Evolutionary conservation across 2,329 filamentous ascomycete genomes (phyloP).

Genomic region (Penicillium brasilianum): DNA sequence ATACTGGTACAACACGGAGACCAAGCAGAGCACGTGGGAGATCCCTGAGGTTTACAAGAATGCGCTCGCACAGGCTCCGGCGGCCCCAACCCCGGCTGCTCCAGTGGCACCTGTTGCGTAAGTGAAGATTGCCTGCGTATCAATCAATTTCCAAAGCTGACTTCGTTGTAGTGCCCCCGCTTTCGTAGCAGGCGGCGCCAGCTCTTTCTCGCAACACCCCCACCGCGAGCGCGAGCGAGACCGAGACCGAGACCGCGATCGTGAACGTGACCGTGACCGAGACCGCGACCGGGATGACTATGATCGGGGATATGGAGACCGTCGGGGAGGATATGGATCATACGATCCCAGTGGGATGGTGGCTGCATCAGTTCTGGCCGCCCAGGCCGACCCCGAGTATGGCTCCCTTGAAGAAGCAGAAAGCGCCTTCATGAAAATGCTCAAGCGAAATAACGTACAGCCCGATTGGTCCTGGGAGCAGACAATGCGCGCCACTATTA

Average conservation of each 20-base stretch:
- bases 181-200: slow-evolving; percentile 65
- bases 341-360: slow-evolving; percentile 49
- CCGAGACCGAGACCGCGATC: slow-evolving; percentile 43
- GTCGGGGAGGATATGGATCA: slow-evolving; percentile 53
- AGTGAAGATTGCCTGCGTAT: slow-evolving; percentile 30
- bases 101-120: slow-evolving; percentile 54
- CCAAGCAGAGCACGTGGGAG: slow-evolving; percentile 91
- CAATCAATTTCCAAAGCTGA: slow-evolving; percentile 39
- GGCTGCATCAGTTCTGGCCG: slow-evolving; percentile 43
- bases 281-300: slow-evolving; percentile 43
- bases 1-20: slow-evolving; percentile 95
- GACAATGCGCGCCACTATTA: slow-evolving; percentile 81
- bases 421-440: slow-evolving; percentile 86
- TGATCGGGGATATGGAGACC: slow-evolving; percentile 45
- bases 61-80: slow-evolving; percentile 65
- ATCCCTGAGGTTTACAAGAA: slow-evolving; percentile 84
- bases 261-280: slow-evolving; percentile 53
- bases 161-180: slow-evolving; percentile 51
- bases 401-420: slow-evolving; percentile 84
- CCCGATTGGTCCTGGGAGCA: slow-evolving; percentile 94
- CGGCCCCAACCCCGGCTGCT: slow-evolving; percentile 30
- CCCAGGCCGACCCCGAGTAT: slow-evolving; percentile 74
- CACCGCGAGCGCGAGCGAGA: slow-evolving; percentile 53
- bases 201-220: slow-evolving; percentile 46
- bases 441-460: slow-evolving; percentile 83